Evolutionary conservation across 2,329 filamentous ascomycete species (phyloP).

Genomic region (Alternaria burnsii): DNA sequence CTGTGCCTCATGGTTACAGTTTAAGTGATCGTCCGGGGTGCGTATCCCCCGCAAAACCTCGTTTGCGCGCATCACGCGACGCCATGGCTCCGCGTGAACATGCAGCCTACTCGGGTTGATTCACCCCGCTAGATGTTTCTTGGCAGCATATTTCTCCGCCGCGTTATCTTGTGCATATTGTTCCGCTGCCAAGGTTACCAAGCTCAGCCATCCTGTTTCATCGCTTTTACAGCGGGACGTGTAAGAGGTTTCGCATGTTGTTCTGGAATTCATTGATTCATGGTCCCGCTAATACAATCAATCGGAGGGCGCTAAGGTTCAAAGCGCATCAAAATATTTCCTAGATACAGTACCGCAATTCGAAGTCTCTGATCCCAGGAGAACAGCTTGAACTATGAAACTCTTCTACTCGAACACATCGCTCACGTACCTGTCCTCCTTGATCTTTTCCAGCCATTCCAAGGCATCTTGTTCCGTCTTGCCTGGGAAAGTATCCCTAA

Average conservation of each 20-base stretch:
- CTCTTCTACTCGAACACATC: conserved; percentile 13
- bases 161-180: not conserved
- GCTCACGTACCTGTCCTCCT: conserved; percentile 15
- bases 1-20: not conserved
- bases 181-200: conserved; percentile 8
- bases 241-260: not conserved
- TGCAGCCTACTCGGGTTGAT: conserved; percentile 7
- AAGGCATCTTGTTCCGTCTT: conserved; percentile 12
- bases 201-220: conserved; percentile 6
- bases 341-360: not conserved
- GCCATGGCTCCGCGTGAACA: not conserved
- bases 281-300: not conserved
- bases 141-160: conserved; percentile 10
- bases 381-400: not conserved
- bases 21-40: conserved; percentile 4
- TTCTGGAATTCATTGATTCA: not conserved
- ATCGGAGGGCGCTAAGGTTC: not conserved
- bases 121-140: not conserved
- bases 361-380: not conserved
- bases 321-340: not conserved
- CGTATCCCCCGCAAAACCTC: not conserved
- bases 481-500: conserved; percentile 1
- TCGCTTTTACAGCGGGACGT: not conserved
- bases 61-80: not conserved
- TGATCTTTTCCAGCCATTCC: conserved; percentile 10